Evolutionary conservation across 1,284 basidiomycete genomes (phyloP), one percentile per base, ranked within the genome.

Genomic region (Golubevia sp.): DNA sequence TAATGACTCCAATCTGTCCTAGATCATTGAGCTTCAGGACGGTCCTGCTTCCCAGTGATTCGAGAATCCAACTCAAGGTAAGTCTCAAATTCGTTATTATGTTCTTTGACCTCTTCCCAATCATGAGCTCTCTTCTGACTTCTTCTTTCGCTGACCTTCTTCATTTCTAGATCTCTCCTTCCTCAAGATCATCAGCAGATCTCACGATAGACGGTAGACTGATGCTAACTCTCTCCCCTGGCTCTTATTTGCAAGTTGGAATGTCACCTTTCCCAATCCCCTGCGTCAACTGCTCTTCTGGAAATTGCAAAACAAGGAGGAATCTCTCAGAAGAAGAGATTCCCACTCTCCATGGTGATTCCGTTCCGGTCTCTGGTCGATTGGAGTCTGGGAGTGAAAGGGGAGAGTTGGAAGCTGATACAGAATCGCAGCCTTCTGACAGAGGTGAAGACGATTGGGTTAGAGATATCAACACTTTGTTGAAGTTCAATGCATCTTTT

Each of bases 1-100:
- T 98, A 8, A 86, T 98, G 25, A 97, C 96, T 0, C 95, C 95
- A 4, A 97, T 98, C 71, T 95, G 93, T 76, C 95, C 96, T 25
- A 88, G 96, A 53, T 94, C 92, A 73, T 86, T 98, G 38, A 94
- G 92, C 56, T 98, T 98, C 85, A 87, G 95, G 8, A 93, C 95
- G 0, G 88, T 98, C 2, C 90, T 98, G 6, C 91, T 98, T 64
- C 95, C 95, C 0, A 85, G 86, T 3, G 91, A 92, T 27, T 93
- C 92, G 1, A 88, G 89, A 3, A 89, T 97, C 51, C 91, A 91
- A 4, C 86, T 97, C 13, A 88, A 90, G 76, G 93, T 94, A 82
- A 77, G 91, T 59, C 21, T 21, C 21, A 18, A n/a, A 15, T 26
- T 18, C 20, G 3, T 7, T 21, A 50, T 55, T 18, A 20, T 20